Base-by-base conservation (phyloP, 441 rosid genomes). In the Populus hybrid region DNA sequence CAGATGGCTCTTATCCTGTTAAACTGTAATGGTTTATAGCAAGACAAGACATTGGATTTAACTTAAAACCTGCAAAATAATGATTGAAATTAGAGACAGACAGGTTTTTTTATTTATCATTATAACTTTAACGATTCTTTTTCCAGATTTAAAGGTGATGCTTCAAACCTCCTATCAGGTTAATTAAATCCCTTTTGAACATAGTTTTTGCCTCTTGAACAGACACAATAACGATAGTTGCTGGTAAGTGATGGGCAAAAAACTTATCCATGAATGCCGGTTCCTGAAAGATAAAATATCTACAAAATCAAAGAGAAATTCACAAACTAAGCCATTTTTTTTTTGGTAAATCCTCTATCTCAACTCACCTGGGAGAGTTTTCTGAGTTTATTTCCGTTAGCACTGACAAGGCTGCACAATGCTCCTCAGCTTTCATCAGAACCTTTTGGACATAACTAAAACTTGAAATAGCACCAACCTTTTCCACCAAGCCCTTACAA, bases 151-250 rank as follows among this genome's bases (percentile, higher is more conserved):
- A 35, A 66, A 16, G 10, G 16, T 9, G 30, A 66, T 66, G 42
- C 14, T 32, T 38, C 78, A 53, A 59, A 85, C 88, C 88, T 85
- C 53, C 23, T 16, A 72, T 67, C 42, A 74, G 66, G 26, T 75
- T 23, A 73, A 80, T 5, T 3, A 40, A 42, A 57, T 69, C 69
- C 32, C 71, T 79, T 69, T 70, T 78, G 12, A 75, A n/a, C 72
- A 82, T 5, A 5, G 46, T 68, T 28, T 72, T 78, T 30, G 77
- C 68, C 18, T 71, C 83, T 35, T 73, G 65, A 14, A 79, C 68
- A 42, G 70, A 71, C 36, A 66, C 23, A 71, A 80, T 16, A 67
- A 75, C 53, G 34, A 72, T 65, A 3, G 61, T 57, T 79, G 30
- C 77, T 6, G 71, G 79, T 30, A 75, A 81, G 65, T 42, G 68